These are phyloP conservation scores for Penicillium pulvis DNA, from an alignment of 495 filamentous ascomycete genomes.

Conservation along the genomic window DNA sequence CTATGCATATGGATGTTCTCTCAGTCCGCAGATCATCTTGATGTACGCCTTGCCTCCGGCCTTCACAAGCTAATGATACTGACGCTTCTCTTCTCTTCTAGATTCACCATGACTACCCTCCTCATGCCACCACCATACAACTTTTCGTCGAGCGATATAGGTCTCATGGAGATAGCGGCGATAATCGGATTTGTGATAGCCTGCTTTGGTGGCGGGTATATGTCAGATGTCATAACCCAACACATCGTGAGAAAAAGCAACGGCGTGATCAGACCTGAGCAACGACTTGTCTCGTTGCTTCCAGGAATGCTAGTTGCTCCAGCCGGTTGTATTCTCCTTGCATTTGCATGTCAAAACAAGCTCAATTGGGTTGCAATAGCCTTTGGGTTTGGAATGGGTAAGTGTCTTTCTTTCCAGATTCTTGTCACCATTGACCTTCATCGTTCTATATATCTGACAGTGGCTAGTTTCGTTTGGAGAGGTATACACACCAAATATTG, in stretches of 20 bases:
- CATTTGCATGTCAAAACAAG: slow-evolving; percentile 8
- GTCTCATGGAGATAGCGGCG: slow-evolving; percentile 11
- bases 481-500: slow-evolving; percentile 10
- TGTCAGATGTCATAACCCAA: slow-evolving; percentile 4
- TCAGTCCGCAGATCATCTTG: slow-evolving; percentile 10
- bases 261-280: slow-evolving; percentile 1
- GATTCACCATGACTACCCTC: slow-evolving; percentile 10
- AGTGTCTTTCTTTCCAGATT: too few species aligned
- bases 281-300: slow-evolving; percentile 6
- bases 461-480: slow-evolving; percentile 4
- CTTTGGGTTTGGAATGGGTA: slow-evolving; percentile 5
- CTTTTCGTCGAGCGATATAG: slow-evolving; percentile 2
- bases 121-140: slow-evolving; percentile 3
- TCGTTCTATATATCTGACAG: too few species aligned
- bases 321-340: slow-evolving; percentile 9
- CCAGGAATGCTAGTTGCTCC: slow-evolving; percentile 7
- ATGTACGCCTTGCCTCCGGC: background rate
- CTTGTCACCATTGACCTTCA: too few species aligned
- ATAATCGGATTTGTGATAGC: slow-evolving; percentile 9
- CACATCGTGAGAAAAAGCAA: background rate
- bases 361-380: slow-evolving; percentile 11
- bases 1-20: background rate
- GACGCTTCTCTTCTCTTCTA: background rate
- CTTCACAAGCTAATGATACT: background rate
- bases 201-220: slow-evolving; percentile 6